phyloP scores from a whole-genome alignment of 2,329 filamentous ascomycete species.

The Bipolaris oryzae region DNA sequence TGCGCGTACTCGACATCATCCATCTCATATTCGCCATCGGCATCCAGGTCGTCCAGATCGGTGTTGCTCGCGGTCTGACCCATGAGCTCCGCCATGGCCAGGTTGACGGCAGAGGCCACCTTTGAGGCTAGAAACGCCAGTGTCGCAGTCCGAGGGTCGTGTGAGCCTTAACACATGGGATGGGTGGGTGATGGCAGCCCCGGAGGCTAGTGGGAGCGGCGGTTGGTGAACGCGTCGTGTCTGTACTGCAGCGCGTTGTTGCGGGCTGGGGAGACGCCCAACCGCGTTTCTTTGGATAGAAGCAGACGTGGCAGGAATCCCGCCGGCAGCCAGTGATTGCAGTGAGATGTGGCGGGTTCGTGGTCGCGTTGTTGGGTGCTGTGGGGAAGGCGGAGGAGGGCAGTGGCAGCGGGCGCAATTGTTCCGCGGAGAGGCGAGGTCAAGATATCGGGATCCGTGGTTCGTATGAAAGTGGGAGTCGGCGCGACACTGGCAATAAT shows the following conservation, averaged over 20 bases:
- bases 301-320: slow-evolving; percentile 10
- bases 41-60: slow-evolving; percentile 45
- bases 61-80: slow-evolving; percentile 42
- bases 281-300: slow-evolving; percentile 14
- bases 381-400: slow-evolving; percentile 31
- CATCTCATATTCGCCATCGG: slow-evolving; percentile 49
- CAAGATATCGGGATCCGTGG: slow-evolving; percentile 39
- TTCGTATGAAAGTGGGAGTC: slow-evolving; percentile 33
- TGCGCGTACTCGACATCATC: slow-evolving; percentile 45
- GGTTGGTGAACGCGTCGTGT: slow-evolving; percentile 34
- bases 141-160: slow-evolving; percentile 29
- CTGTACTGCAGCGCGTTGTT: slow-evolving; percentile 35
- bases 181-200: slow-evolving; percentile 28
- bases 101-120: slow-evolving; percentile 50
- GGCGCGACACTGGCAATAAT: slow-evolving; percentile 45
- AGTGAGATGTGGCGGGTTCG: slow-evolving; percentile 25
- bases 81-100: slow-evolving; percentile 52
- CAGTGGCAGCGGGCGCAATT: slow-evolving; percentile 33
- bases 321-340: slow-evolving; percentile 2
- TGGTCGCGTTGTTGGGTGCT: slow-evolving; percentile 35
- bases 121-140: slow-evolving; percentile 47
- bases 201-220: slow-evolving; percentile 37
- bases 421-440: slow-evolving; percentile 22
- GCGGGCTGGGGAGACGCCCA: slow-evolving; percentile 11
- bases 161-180: slow-evolving; percentile 30